Evolutionary conservation across 192 early-diverging fungal species (phyloP).

Genomic region (Blastocladiella britannica): DNA sequence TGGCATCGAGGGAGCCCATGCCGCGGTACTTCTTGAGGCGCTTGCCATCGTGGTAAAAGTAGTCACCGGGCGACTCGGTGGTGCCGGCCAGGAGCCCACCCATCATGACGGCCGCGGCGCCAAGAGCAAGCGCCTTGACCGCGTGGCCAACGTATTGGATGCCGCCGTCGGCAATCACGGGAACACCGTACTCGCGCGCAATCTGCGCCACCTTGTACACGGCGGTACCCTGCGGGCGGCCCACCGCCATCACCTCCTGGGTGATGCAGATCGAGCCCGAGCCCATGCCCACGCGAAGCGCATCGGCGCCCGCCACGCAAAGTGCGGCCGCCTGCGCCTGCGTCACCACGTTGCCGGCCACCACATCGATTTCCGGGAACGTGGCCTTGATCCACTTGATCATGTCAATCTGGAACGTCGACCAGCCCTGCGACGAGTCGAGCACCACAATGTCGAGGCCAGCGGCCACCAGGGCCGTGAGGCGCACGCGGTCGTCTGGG

Average conservation of each 20-base stretch:
- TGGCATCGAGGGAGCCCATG: constrained; percentile 96
- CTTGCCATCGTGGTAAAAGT: constrained; percentile 95
- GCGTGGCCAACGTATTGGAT: constrained; percentile 94
- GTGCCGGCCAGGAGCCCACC: constrained; percentile 88
- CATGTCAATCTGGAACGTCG: constrained; percentile 84
- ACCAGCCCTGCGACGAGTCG: constrained; percentile 94
- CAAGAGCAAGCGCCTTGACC: constrained; percentile 82
- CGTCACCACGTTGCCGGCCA: constrained; percentile 96
- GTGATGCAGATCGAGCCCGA: constrained; percentile 95
- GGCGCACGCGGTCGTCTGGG: constrained; percentile 61
- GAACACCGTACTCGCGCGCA: constrained; percentile 79
- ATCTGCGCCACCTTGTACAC: constrained; percentile 92
- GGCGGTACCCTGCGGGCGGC: constrained; percentile 91
- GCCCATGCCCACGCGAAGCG: constrained; percentile 89
- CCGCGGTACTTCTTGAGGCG: constrained; percentile 97
- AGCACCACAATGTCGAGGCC: constrained; percentile 91
- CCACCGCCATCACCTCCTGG: constrained; percentile 97
- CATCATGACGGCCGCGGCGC: constrained; percentile 98
- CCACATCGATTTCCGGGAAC: constrained; percentile 61
- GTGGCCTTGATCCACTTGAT: constrained; percentile 77
- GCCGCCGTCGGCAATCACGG: constrained; percentile 91
- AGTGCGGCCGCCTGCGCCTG: constrained; percentile 78
- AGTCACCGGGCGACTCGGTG: constrained; percentile 86
- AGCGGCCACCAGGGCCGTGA: constrained; percentile 68
- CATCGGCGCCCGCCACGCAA: constrained; percentile 87